Conservation (phyloP, 305 asterid genomes). For the Petunia hybrid region DNA sequence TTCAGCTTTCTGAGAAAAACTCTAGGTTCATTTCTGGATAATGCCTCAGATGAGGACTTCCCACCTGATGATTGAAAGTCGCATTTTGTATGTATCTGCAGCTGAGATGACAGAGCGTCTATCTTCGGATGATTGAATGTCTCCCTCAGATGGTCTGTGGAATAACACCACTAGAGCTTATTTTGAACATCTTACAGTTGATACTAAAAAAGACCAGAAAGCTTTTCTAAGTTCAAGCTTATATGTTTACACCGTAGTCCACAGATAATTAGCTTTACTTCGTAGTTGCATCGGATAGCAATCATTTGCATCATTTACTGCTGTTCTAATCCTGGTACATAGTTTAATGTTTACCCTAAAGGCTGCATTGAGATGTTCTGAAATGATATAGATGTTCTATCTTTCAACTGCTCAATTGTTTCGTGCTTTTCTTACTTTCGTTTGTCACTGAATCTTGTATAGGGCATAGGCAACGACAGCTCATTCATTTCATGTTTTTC, state of each 20-base stretch:
- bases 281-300: slow-evolving; percentile 5
- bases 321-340: neutral
- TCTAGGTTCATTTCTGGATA: slow-evolving; percentile 86
- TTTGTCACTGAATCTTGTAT: neutral
- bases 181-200: slow-evolving; percentile 2
- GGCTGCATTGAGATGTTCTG: neutral
- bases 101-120: slow-evolving; percentile 26
- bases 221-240: neutral
- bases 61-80: slow-evolving; percentile 72
- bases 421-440: neutral
- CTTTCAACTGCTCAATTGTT: neutral
- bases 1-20: slow-evolving; percentile 84
- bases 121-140: slow-evolving; percentile 7
- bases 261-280: slow-evolving; percentile 3
- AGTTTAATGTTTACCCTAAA: neutral
- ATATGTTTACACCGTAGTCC: neutral
- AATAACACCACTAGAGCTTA: slow-evolving; percentile 3
- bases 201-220: neutral
- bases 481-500: too few species aligned
- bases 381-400: neutral
- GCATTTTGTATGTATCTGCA: slow-evolving; percentile 2
- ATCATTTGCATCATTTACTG: slow-evolving; percentile 9
- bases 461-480: neutral
- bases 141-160: neutral
- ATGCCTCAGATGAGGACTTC: slow-evolving; percentile 94